A percentile compares a stretch with the other conserved stretches of the same genome.
These are phyloP conservation scores for Tuber magnatum DNA, from an alignment of 495 filamentous ascomycete species.

Conservation along the genomic window DNA sequence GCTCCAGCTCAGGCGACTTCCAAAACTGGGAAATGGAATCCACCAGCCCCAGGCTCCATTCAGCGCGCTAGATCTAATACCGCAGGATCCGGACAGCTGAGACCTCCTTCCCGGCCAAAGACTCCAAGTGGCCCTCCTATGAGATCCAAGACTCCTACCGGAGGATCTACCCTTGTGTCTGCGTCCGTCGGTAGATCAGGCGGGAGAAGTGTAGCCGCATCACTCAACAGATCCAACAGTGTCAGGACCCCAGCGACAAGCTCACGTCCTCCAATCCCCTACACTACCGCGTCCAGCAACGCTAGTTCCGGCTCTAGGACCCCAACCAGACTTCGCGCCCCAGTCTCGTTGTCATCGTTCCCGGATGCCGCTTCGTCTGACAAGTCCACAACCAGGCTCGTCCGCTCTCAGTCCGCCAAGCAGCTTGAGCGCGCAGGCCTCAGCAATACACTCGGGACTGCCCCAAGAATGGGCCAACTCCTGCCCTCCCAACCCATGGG, in stretches of 20 bases:
- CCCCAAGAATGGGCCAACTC: constrained; percentile 6
- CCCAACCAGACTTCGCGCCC: background rate
- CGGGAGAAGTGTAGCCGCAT: constrained; percentile 16
- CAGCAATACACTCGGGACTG: background rate
- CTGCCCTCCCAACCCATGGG: background rate
- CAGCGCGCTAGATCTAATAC: constrained; percentile 18
- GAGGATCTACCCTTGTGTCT: constrained; percentile 13
- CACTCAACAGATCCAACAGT: constrained; percentile 19
- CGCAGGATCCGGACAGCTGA: constrained; percentile 10
- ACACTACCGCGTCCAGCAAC: background rate
- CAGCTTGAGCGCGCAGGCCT: background rate
- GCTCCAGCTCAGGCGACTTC: constrained; percentile 14
- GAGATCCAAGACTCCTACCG: constrained; percentile 35
- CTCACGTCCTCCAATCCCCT: background rate
- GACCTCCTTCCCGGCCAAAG: constrained; percentile 25
- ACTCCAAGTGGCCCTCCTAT: constrained; percentile 30
- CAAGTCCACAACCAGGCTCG: background rate
- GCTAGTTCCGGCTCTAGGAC: background rate
- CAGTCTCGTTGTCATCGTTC: background rate
- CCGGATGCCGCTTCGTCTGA: background rate
- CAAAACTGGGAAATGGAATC: constrained; percentile 18
- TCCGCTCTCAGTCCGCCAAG: background rate
- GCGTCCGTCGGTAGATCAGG: constrained; percentile 23
- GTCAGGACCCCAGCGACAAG: constrained; percentile 19
- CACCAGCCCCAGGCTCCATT: constrained; percentile 7